Conservation (phyloP, 2,329 filamentous ascomycete genomes). For the Neoscytalidium dimidiatum region DNA sequence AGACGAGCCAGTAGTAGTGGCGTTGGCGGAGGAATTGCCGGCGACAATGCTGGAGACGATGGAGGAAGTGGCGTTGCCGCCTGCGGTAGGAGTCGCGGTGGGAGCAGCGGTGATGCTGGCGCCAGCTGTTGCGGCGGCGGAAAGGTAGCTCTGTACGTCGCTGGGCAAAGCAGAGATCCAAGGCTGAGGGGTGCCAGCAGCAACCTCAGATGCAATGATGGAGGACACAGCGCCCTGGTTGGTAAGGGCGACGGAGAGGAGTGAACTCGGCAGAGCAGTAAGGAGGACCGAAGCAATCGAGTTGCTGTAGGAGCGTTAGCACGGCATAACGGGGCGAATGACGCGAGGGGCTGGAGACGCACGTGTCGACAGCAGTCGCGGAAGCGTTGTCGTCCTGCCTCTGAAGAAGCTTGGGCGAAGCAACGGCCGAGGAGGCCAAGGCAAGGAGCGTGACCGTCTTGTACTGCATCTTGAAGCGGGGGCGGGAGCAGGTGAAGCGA, state of each 20-base stretch:
- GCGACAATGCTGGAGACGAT: constrained; percentile 22
- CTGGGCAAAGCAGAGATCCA: constrained; percentile 50
- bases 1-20: constrained; percentile 26
- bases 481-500: not conserved
- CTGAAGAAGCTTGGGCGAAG: not conserved
- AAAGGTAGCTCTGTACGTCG: constrained; percentile 47
- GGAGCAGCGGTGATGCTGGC: constrained; percentile 5
- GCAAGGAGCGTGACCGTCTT: constrained; percentile 30
- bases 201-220: constrained; percentile 46
- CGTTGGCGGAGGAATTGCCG: constrained; percentile 16
- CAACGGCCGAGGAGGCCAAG: constrained; percentile 29
- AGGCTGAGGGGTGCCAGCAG: constrained; percentile 43
- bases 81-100: constrained; percentile 22
- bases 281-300: constrained; percentile 35
- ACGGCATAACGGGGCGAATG: no score
- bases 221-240: constrained; percentile 44
- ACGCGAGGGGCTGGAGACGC: not conserved
- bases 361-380: not conserved
- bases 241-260: constrained; percentile 42
- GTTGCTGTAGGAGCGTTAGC: not conserved
- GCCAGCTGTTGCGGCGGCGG: constrained; percentile 12
- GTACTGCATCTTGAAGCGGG: constrained; percentile 32
- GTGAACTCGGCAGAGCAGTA: constrained; percentile 47
- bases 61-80: constrained; percentile 23
- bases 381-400: constrained; percentile 6